A percentile compares a stretch with the other conserved stretches of the same genome.
Conservation (phyloP, 2,329 filamentous ascomycete genomes). For the Exophiala xenobiotica region DNA sequence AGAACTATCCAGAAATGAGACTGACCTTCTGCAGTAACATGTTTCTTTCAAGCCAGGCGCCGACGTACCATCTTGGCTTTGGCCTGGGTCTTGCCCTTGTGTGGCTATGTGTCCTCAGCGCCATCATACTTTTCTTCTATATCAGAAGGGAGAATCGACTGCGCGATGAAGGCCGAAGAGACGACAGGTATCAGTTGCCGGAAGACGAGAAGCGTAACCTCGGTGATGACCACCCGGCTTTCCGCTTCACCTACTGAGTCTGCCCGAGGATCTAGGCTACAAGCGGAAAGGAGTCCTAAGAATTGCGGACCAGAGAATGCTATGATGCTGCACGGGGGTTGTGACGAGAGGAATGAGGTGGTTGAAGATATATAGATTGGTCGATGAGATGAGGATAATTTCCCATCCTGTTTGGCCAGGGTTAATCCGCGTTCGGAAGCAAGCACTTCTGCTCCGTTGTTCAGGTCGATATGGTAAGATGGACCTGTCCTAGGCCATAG, state of each 20-base stretch:
- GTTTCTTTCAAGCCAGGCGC: slow-evolving; percentile 38
- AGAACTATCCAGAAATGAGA: background rate
- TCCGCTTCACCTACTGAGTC: slow-evolving; percentile 35
- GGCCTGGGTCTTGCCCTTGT: slow-evolving; percentile 37
- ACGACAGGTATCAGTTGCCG: slow-evolving; percentile 29
- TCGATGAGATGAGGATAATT: too few relatives aligned
- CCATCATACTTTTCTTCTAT: slow-evolving; percentile 35
- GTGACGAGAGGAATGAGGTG: too few relatives aligned
- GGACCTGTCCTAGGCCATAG: too few relatives aligned
- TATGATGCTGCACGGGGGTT: too few relatives aligned
- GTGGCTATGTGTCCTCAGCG: slow-evolving; percentile 35
- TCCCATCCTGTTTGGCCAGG: too few relatives aligned
- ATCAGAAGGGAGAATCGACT: slow-evolving; percentile 35
- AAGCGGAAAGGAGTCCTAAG: too few relatives aligned
- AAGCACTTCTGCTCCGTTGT: too few relatives aligned
- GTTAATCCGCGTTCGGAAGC: too few relatives aligned
- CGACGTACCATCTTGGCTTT: slow-evolving; percentile 41
- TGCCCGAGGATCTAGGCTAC: too few relatives aligned
- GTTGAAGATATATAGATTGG: too few relatives aligned
- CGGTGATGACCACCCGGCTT: slow-evolving; percentile 37
- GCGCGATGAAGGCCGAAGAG: slow-evolving; percentile 31
- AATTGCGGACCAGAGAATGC: too few relatives aligned
- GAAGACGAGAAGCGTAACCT: slow-evolving; percentile 33
- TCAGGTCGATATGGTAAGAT: too few relatives aligned
- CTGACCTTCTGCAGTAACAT: slow-evolving; percentile 34